Evolutionary conservation across 345 rosid species (phyloP).

Genomic region (Populus deltoides): DNA sequence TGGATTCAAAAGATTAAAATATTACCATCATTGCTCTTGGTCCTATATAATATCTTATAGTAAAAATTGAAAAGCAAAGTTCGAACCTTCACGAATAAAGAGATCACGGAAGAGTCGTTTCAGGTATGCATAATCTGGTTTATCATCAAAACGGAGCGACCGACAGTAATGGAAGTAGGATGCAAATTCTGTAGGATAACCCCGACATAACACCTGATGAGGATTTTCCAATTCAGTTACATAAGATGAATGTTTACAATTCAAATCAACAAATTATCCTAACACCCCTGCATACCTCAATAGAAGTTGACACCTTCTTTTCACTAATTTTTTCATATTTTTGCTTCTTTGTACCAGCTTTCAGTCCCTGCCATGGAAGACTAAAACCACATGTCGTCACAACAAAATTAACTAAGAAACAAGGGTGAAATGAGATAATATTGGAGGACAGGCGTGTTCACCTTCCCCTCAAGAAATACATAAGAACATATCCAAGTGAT

Average conservation of each 20-base stretch:
- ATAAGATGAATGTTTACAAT: not conserved
- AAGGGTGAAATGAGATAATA: not conserved
- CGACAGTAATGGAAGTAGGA: conserved; percentile 91
- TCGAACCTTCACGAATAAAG: conserved; percentile 86
- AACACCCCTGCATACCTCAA: conserved; percentile 53
- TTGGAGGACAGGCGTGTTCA: conserved; percentile 21
- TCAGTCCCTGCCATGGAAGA: conserved; percentile 96
- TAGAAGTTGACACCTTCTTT: conserved; percentile 81
- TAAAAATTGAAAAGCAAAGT: conserved; percentile 12
- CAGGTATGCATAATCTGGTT: conserved; percentile 84
- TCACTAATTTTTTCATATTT: conserved; percentile 91
- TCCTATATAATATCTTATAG: not conserved
- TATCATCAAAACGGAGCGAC: conserved; percentile 80
- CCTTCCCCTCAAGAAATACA: conserved; percentile 94
- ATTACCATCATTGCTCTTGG: not conserved
- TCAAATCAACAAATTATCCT: not conserved
- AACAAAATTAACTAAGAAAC: conserved; percentile 14
- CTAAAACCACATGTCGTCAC: conserved; percentile 36
- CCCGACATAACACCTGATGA: conserved; percentile 69
- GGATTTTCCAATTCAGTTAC: conserved; percentile 22
- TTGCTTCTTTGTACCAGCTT: conserved; percentile 89
- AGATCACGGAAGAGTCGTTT: conserved; percentile 88
- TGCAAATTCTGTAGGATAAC: conserved; percentile 88
- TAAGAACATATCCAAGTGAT: conserved; percentile 88
- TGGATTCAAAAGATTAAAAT: not conserved